Base-by-base conservation (phyloP, 1,139 yeast species). In the Geotrichum europaeum region DNA sequence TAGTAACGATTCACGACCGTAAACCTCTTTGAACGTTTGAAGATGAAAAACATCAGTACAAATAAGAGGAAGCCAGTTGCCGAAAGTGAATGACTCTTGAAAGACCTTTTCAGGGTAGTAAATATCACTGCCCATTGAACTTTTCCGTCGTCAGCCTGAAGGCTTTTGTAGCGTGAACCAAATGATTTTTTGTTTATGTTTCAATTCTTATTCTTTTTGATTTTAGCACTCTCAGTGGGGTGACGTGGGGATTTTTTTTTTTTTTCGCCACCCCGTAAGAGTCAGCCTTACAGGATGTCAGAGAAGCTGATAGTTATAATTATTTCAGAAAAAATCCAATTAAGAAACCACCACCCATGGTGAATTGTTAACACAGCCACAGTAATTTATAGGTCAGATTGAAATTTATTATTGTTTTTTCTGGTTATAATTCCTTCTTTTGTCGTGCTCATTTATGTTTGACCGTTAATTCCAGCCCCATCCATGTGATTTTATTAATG, bases 61-160 rank as follows among this genome's bases (percentile, higher is more conserved):
- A 15, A 59, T 55, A 28, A 67, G 34, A 1, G 69, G 69, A 2
- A 67, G 65, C 70, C 70, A 67, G 53, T 63, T 60, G 51, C 65
- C 63, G 54, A 60, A 66, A 0, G 69, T 67, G 28, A 60, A 22
- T 4, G 69, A 66, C 4, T 54, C 49, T 3, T 25, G 49, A 49
- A 67, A 67, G 9, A 32, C 55, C 13, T 30, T 18, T 51, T 66
- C 65, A 30, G 60, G 56, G 51, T 66, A 63, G 55, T 61, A 62
- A 18, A 55, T 18, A 36, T 57, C 56, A 50, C 25, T 20, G 36
- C 24, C 49, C 59, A 56, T 56, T 40, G 49, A 18, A 24, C 22
- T 20, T 28, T 45, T 24, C 22, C 40, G 20, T 40, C 3, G 18
- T 28, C 4, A 28, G 10, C 32, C 20, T 40, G 20, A 40, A 40